These are phyloP conservation scores for Colletotrichum australisinense DNA, from an alignment of 2,329 filamentous ascomycete genomes.

Conservation along the genomic window DNA sequence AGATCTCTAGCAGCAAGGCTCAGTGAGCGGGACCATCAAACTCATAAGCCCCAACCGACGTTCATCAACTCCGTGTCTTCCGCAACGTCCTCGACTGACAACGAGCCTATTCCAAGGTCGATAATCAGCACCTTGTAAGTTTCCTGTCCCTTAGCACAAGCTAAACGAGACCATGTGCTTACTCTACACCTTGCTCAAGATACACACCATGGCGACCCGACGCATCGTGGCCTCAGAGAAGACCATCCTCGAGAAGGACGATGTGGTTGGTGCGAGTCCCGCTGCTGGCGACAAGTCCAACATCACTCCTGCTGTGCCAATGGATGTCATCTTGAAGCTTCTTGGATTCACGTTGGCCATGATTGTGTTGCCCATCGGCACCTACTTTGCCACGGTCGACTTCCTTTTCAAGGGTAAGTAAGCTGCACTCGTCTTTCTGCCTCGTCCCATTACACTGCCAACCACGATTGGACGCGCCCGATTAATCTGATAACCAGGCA, in stretches of 20 bases:
- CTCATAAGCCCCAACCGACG: not conserved
- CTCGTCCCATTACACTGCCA: too few relatives aligned
- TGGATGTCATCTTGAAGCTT: conserved; percentile 90
- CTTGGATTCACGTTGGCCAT: conserved; percentile 92
- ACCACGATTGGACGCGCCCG: too few relatives aligned
- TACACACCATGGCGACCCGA: conserved; percentile 74
- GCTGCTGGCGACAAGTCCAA: conserved; percentile 69
- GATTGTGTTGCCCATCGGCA: conserved; percentile 86
- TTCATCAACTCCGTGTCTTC: not conserved
- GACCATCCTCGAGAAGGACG: conserved; percentile 72
- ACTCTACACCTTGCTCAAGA: conserved; percentile 1
- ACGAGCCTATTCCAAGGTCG: not conserved
- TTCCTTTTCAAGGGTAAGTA: conserved; percentile 79
- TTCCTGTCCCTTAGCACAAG: too few relatives aligned
- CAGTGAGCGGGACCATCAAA: conserved; percentile 9
- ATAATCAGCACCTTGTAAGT: not conserved
- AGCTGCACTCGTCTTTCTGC: conserved; percentile 26
- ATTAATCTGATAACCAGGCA: conserved; percentile 66
- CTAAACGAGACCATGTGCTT: not conserved
- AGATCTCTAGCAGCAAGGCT: not conserved
- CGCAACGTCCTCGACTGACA: not conserved
- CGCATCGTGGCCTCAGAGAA: conserved; percentile 75
- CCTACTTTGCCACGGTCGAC: conserved; percentile 86
- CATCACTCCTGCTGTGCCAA: conserved; percentile 85
- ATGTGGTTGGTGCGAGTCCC: conserved; percentile 51